These are phyloP conservation scores for Colletotrichum magnum DNA, from an alignment of 2,329 filamentous ascomycete species.

Conservation along the genomic window DNA sequence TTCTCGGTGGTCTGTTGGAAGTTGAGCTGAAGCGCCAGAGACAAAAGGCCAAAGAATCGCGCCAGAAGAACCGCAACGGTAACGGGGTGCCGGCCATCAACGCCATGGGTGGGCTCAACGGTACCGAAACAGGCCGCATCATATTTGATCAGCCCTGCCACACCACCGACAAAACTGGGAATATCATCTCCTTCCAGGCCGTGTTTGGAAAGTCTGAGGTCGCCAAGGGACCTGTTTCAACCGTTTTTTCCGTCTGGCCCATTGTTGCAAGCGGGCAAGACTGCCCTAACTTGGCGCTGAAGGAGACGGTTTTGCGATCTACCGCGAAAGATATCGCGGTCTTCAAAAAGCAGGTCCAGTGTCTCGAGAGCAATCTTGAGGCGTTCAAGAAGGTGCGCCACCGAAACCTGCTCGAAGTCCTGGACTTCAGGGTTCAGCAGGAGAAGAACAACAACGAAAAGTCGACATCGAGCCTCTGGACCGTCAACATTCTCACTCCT, in stretches of 20 bases:
- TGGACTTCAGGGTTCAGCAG: conserved; percentile 85
- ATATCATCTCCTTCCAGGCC: conserved; percentile 76
- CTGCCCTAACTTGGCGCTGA: conserved; percentile 79
- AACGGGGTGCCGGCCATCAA: conserved; percentile 56
- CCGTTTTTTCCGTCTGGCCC: conserved; percentile 80
- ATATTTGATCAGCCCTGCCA: conserved; percentile 78
- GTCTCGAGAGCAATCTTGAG: conserved; percentile 83
- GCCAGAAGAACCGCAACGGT: conserved; percentile 69
- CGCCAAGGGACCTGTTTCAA: conserved; percentile 75
- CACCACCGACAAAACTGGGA: conserved; percentile 74
- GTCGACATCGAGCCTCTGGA: conserved; percentile 67
- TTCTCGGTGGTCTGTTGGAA: conserved; percentile 79
- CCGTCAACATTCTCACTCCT: conserved; percentile 81
- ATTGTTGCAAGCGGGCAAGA: conserved; percentile 68
- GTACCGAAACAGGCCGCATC: conserved; percentile 56
- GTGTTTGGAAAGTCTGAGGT: conserved; percentile 79
- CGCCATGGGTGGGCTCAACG: conserved; percentile 49
- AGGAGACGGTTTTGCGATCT: conserved; percentile 75
- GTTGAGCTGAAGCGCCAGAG: conserved; percentile 79
- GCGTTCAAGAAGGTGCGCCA: conserved; percentile 82
- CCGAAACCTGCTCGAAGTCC: conserved; percentile 81
- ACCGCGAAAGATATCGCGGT: conserved; percentile 70
- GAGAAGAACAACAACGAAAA: conserved; percentile 56
- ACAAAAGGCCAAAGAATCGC: conserved; percentile 74
- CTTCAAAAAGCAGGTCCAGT: conserved; percentile 82